Conservation (phyloP, 164 flowering plant genomes). For the Tetracentron sinense region DNA sequence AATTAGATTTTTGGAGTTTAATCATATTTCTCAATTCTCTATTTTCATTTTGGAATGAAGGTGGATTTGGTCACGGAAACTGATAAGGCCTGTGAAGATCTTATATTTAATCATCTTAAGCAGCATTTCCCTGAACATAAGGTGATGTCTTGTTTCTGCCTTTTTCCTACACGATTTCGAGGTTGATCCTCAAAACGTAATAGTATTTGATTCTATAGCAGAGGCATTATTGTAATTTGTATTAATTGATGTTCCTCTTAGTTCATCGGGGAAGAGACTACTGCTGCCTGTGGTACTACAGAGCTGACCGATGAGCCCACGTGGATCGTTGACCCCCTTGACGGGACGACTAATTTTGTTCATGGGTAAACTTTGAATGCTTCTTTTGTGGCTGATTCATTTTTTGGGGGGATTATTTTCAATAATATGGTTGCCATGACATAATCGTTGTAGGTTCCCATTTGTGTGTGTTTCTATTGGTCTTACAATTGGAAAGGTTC, state of each 20-base stretch:
- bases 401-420: too few relatives aligned
- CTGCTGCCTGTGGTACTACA: slow-evolving; percentile 70
- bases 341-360: slow-evolving; percentile 97
- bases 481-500: slow-evolving; percentile 76
- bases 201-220: background rate
- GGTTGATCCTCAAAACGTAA: too few relatives aligned
- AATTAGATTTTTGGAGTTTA: background rate
- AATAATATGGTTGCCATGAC: background rate
- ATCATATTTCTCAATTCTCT: background rate
- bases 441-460: slow-evolving; percentile 68
- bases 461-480: slow-evolving; percentile 96
- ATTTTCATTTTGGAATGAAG: slow-evolving; percentile 31
- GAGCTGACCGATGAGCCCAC: slow-evolving; percentile 91
- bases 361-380: slow-evolving; percentile 59
- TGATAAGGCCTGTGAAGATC: slow-evolving; percentile 93
- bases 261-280: slow-evolving; percentile 98
- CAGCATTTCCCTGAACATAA: slow-evolving; percentile 66
- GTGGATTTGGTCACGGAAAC: slow-evolving; percentile 99
- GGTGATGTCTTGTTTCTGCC: slow-evolving; percentile 33
- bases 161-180: background rate
- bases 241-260: slow-evolving; percentile 22
- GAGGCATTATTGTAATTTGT: background rate
- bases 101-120: slow-evolving; percentile 74
- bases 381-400: slow-evolving; percentile 1
- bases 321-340: slow-evolving; percentile 98